phyloP scores from a whole-genome alignment of 139 green algal genomes.

The Chlorella sp. region DNA sequence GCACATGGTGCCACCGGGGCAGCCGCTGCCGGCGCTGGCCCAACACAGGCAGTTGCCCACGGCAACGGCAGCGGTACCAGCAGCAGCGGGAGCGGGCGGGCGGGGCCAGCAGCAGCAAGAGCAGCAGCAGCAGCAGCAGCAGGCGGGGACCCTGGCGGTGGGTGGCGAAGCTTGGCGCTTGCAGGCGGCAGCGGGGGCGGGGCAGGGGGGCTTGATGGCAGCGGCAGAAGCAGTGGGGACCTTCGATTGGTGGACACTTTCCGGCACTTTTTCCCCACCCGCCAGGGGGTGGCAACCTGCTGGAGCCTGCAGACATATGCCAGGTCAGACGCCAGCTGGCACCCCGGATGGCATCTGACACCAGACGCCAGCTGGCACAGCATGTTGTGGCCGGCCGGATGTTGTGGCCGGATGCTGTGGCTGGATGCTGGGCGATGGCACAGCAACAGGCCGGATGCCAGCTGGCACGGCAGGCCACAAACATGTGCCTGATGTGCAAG shows the following conservation, averaged over 20 bases:
- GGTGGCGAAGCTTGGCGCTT: not conserved
- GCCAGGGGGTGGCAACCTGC: conserved; percentile 77
- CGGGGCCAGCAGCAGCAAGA: not conserved
- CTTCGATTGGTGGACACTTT: conserved; percentile 62
- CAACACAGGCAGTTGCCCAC: not conserved
- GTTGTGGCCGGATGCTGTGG: not conserved
- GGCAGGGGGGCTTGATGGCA: not conserved
- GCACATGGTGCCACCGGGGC: not conserved
- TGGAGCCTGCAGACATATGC: conserved; percentile 72
- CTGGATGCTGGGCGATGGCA: too few relatives aligned
- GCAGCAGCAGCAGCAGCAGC: too few relatives aligned
- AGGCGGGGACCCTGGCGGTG: not conserved
- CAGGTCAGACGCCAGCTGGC: not conserved
- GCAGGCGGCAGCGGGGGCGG: not conserved
- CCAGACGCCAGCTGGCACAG: too few relatives aligned
- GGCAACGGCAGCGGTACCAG: not conserved
- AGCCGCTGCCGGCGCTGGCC: not conserved
- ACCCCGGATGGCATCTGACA: too few relatives aligned
- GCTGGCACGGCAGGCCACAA: too few relatives aligned
- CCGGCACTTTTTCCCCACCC: conserved; percentile 61
- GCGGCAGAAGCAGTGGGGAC: not conserved
- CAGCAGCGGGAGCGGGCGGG: not conserved
- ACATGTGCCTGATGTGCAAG: too few relatives aligned
- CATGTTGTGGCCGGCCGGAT: not conserved
- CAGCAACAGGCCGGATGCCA: too few relatives aligned